Evolutionary conservation across 2,329 filamentous ascomycete genomes (phyloP).

Genomic region (Fusarium anthophilum): DNA sequence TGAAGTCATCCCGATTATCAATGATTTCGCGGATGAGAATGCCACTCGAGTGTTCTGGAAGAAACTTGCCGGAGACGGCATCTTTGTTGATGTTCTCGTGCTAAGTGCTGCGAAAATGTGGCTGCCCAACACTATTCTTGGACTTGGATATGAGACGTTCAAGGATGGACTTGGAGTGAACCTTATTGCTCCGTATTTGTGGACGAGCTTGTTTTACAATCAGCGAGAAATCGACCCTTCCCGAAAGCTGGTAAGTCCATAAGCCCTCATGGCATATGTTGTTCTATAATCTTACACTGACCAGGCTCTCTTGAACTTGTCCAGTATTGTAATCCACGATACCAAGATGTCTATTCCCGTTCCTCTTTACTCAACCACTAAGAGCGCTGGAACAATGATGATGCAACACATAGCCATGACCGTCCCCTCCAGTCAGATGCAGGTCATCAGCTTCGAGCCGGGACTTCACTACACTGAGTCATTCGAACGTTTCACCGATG

Average conservation of each 20-base stretch:
- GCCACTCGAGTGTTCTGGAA: constrained; percentile 44
- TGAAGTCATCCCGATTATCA: not conserved
- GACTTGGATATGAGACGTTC: not conserved
- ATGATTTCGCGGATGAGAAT: constrained; percentile 17
- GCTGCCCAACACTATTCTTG: constrained; percentile 4
- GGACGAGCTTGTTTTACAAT: not conserved
- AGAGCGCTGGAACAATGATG: constrained; percentile 48
- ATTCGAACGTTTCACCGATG: not conserved
- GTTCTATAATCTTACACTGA: fast-evolving
- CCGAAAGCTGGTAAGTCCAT: not conserved
- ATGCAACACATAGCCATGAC: constrained; percentile 53
- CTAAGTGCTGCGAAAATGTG: constrained; percentile 38
- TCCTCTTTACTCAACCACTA: constrained; percentile 50
- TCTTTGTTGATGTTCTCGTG: constrained; percentile 45
- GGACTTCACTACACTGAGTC: constrained; percentile 10
- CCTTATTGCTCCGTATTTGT: not conserved
- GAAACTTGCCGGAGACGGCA: constrained; percentile 11
- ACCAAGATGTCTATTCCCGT: not conserved
- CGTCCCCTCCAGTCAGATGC: constrained; percentile 35
- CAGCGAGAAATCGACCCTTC: not conserved
- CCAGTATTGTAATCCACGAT: not conserved
- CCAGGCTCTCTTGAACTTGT: not conserved
- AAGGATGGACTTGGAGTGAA: not conserved
- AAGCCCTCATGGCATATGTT: fast-evolving
- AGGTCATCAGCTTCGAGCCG: constrained; percentile 39